Conservation (phyloP, 305 asterid species). For the Caryopteris hybrid region DNA sequence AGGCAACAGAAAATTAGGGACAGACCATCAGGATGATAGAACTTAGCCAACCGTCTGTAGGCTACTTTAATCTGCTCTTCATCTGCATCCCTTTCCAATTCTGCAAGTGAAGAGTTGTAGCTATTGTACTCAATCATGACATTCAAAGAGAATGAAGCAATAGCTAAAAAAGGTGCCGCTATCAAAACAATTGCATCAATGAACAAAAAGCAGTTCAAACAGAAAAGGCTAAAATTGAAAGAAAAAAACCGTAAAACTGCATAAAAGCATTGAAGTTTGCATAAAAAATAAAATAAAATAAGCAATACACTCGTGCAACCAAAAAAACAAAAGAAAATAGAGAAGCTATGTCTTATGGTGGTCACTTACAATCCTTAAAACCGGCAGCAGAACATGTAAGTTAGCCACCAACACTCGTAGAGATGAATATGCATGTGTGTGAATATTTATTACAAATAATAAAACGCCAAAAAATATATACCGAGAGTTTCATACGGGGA, state of each 20-base stretch:
- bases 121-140: background rate
- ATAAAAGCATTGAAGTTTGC: no score
- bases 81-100: constrained; percentile 77
- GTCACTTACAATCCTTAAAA: background rate
- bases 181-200: background rate
- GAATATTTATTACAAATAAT: background rate
- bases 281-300: no score
- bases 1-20: constrained; percentile 23
- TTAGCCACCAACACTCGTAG: background rate
- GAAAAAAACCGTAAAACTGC: no score
- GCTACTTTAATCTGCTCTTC: constrained; percentile 86
- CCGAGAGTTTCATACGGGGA: constrained; percentile 93
- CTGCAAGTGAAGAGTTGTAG: constrained; percentile 38
- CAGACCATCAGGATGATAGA: constrained; percentile 97
- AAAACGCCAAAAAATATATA: background rate
- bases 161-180: background rate
- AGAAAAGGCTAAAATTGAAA: no score
- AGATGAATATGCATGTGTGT: background rate
- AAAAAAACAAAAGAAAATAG: no score
- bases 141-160: background rate
- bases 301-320: no score
- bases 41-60: constrained; percentile 88
- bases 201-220: background rate
- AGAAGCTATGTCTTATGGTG: no score
- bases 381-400: background rate